Conservation (phyloP, 495 filamentous ascomycete species). For the Rhypophila decipiens region DNA sequence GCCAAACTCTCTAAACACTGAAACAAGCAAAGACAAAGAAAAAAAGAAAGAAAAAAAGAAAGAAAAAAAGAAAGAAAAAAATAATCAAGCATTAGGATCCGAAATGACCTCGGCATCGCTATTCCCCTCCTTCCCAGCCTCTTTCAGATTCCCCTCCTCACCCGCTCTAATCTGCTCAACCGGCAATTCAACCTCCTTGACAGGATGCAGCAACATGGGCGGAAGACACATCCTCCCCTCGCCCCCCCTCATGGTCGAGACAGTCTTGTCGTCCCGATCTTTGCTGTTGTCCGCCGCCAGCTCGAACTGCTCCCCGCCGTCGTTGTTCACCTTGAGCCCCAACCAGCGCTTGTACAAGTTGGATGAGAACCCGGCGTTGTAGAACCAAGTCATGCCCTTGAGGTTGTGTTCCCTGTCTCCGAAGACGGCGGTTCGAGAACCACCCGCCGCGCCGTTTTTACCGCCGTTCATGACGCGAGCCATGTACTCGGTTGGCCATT, state of each 20-base stretch:
- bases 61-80: background rate
- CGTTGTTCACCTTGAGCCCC: conserved; percentile 75
- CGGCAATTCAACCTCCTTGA: conserved; percentile 78
- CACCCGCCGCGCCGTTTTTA: conserved; percentile 68
- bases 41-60: background rate
- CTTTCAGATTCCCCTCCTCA: conserved; percentile 21
- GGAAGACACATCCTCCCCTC: conserved; percentile 91
- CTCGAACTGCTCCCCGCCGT: conserved; percentile 81
- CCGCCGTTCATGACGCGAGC: conserved; percentile 81
- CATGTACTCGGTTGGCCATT: conserved; percentile 77
- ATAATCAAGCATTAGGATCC: conserved; percentile 30
- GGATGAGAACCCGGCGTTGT: conserved; percentile 76
- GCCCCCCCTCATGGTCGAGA: conserved; percentile 44
- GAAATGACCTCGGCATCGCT: conserved; percentile 19
- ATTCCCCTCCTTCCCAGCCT: no score
- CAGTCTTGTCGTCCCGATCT: conserved; percentile 38
- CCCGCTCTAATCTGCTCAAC: conserved; percentile 54
- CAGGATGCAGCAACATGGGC: conserved; percentile 85
- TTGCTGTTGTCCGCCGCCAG: conserved; percentile 46
- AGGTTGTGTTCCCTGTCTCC: conserved; percentile 89
- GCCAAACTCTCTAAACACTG: background rate
- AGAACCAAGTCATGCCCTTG: conserved; percentile 86
- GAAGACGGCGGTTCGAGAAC: conserved; percentile 67
- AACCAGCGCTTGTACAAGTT: conserved; percentile 86
- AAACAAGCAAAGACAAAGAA: no score